phyloP scores from a whole-genome alignment of 2,329 filamentous ascomycete genomes.

The Thelonectria discophora region DNA sequence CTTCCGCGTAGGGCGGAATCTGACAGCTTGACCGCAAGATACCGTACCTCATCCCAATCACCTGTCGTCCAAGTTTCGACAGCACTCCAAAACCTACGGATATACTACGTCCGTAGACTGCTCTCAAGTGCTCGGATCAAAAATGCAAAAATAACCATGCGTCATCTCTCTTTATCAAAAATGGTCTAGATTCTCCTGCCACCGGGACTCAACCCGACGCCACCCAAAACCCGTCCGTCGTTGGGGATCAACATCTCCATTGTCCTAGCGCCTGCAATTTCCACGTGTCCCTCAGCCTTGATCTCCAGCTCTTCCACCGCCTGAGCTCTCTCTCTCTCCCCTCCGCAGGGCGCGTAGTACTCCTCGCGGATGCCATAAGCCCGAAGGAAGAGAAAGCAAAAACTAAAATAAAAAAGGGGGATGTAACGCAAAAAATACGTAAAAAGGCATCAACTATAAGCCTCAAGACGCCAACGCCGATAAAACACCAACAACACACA shows the following conservation, averaged over 20 bases:
- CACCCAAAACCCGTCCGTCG: slow-evolving; percentile 8
- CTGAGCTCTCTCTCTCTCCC: background rate
- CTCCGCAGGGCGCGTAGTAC: slow-evolving; percentile 3
- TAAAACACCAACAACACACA: slow-evolving; percentile 41
- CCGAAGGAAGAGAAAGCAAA: slow-evolving; percentile 27
- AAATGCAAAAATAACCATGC: slow-evolving; percentile 1
- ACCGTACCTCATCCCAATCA: background rate
- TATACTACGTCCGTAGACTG: too few species aligned
- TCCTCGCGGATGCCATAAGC: slow-evolving; percentile 25
- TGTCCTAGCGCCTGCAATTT: slow-evolving; percentile 16
- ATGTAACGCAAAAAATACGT: slow-evolving; percentile 28
- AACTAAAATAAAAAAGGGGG: slow-evolving; percentile 11
- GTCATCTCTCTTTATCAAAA: slow-evolving; percentile 37
- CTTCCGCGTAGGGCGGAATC: background rate
- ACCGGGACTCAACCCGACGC: slow-evolving; percentile 24
- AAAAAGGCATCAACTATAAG: slow-evolving; percentile 38
- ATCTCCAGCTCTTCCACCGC: too few species aligned
- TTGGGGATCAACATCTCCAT: slow-evolving; percentile 8
- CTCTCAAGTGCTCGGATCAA: background rate
- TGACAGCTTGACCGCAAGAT: background rate
- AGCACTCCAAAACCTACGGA: too few species aligned
- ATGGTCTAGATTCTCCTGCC: slow-evolving; percentile 40
- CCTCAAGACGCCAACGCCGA: slow-evolving; percentile 47
- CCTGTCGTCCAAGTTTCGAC: background rate
- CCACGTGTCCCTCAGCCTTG: slow-evolving; percentile 8